Conservation (phyloP, 805 yeast species). For the Pichia sporocuriosa region DNA sequence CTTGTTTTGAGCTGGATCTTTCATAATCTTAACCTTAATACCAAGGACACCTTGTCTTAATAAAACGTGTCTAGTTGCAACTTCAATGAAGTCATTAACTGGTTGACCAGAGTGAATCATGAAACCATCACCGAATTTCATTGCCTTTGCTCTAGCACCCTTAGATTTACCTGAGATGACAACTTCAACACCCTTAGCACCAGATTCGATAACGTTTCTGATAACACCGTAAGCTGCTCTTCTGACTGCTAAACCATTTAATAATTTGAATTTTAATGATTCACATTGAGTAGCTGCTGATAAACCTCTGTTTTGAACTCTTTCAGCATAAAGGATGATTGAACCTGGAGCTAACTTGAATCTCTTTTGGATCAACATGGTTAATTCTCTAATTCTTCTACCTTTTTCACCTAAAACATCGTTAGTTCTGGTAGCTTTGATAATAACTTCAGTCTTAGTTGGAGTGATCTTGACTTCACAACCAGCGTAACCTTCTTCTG, state of each 20-base stretch:
- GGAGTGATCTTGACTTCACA: slow-evolving; percentile 99
- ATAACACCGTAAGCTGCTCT: slow-evolving; percentile 99
- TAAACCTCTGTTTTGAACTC: slow-evolving; percentile 98
- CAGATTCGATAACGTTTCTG: slow-evolving; percentile 99
- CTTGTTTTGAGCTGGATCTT: slow-evolving; percentile 88
- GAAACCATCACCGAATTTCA: slow-evolving; percentile 99
- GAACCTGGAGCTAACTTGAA: slow-evolving; percentile 93
- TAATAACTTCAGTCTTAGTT: slow-evolving; percentile 94
- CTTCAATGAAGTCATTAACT: slow-evolving; percentile 95
- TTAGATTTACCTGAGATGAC: slow-evolving; percentile 99
- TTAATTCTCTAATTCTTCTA: slow-evolving; percentile 98
- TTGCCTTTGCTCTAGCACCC: slow-evolving; percentile 99
- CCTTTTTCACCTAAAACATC: slow-evolving; percentile 99
- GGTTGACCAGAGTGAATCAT: slow-evolving; percentile 99
- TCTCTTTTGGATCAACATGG: slow-evolving; percentile 97
- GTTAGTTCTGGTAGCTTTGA: slow-evolving; percentile 98
- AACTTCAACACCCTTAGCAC: slow-evolving; percentile 99
- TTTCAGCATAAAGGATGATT: slow-evolving; percentile 93
- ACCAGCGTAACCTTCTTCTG: slow-evolving; percentile 99
- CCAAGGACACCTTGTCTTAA: slow-evolving; percentile 99
- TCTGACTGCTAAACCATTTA: slow-evolving; percentile 98
- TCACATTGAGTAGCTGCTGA: slow-evolving; percentile 99
- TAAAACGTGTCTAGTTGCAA: slow-evolving; percentile 98
- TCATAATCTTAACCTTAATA: slow-evolving; percentile 99
- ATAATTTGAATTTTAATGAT: slow-evolving; percentile 95